Evolutionary conservation across 2,329 filamentous ascomycete genomes (phyloP).

Genomic region (Emergomyces pasteurianus): DNA sequence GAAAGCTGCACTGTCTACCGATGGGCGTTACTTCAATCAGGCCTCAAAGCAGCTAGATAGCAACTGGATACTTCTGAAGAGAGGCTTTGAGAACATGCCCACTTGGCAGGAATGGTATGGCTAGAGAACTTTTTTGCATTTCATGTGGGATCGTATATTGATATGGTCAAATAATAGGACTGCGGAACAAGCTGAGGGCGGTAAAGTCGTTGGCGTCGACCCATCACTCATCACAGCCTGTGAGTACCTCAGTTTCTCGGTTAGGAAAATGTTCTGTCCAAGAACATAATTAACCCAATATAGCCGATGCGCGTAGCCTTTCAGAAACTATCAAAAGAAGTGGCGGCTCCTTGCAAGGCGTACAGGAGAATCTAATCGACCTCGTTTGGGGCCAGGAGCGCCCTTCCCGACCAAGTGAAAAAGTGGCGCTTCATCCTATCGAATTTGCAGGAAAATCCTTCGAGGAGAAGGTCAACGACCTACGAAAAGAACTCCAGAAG

Average conservation of each 20-base stretch:
- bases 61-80: constrained; percentile 88
- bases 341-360: constrained; percentile 60
- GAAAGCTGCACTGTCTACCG: constrained; percentile 82
- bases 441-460: constrained; percentile 74
- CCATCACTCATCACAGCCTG: constrained; percentile 69
- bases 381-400: constrained; percentile 68
- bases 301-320: constrained; percentile 59
- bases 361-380: constrained; percentile 81
- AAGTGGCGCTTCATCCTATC: constrained; percentile 57
- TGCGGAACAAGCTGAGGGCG: constrained; percentile 70
- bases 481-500: constrained; percentile 85
- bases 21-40: constrained; percentile 97
- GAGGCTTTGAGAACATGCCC: constrained; percentile 82
- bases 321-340: constrained; percentile 77
- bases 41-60: constrained; percentile 77
- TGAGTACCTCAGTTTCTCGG: constrained; percentile 20
- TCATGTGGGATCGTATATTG: constrained; percentile 10
- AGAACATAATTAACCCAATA: constrained; percentile 8
- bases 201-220: constrained; percentile 83
- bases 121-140: background rate
- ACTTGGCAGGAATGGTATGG: constrained; percentile 92
- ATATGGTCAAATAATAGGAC: constrained; percentile 34
- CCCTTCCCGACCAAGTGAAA: constrained; percentile 63
- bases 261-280: background rate
- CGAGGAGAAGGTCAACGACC: constrained; percentile 67